Base-by-base conservation (phyloP, 768 basidiomycete species). In the Leccinum variicolor region DNA sequence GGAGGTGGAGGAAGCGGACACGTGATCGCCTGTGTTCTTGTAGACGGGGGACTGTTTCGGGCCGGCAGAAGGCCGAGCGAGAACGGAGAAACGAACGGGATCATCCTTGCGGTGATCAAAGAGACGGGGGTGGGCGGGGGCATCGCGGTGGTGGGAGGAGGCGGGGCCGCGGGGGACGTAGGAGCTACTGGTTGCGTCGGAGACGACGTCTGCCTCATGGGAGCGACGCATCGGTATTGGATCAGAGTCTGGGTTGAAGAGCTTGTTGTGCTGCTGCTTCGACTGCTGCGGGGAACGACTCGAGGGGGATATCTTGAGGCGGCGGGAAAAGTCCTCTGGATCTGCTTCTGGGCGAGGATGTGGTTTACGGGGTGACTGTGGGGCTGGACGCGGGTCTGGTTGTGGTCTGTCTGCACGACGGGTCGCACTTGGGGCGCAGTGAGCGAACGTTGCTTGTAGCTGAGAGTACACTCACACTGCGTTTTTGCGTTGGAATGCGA, bases 21-120 rank as follows among this genome's bases (percentile, higher is more conserved):
- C 76, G 56, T 86, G 84, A 65, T 91, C 90, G 26, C 77, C 84
- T 1, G 87, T 85, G 10, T 80, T 77, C 62, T 85, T 85, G 25
- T 83, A 79, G n/a, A 80, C 77, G 7, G 84, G 82, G 0, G 76
- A 63, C 1, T 81, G 77, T 6, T 81, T 80, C 41, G 68, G 67
- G 52, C 64, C 67, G 51, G 9, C 66, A 59, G 48, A 67, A 9
- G 86, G 80, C 43, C 85, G 81, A 4, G 83, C 75, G 34, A 84
- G 79, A 33, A 86, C 81, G 39, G 84, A 77, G 73, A 98, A 98
- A 11, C 89, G 83, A 31, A 94, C 83, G 0, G 97, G 93, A 70
- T 98, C 92, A 70, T 98, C 91, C 66, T 92, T 86, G 39, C 90
- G 81, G 58, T 90, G 92, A 68, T 98, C 94, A 57, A 94, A 95